Percentiles rank a stretch among this genome's conserved stretches.
Evolutionary conservation across 2,329 filamentous ascomycete genomes (phyloP).

Genomic region (Meredithiella fracta): DNA sequence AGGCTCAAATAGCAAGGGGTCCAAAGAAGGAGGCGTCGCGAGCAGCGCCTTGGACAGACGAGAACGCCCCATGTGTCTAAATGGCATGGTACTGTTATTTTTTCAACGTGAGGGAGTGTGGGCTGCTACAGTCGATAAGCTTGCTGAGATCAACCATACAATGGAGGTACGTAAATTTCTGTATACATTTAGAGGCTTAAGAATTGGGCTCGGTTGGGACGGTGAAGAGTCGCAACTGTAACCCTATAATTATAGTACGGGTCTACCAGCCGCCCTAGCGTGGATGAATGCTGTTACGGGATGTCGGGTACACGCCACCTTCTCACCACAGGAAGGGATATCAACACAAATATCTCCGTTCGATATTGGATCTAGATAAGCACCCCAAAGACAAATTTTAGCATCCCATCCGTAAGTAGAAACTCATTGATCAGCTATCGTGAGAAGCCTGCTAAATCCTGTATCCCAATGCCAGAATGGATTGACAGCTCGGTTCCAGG

Average conservation of each 20-base stretch:
- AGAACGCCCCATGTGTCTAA: constrained; percentile 26
- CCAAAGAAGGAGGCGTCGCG: constrained; percentile 26
- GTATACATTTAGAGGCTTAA: not conserved
- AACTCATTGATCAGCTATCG: too few relatives aligned
- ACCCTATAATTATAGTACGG: not conserved
- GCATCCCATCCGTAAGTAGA: too few relatives aligned
- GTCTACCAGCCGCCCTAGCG: not conserved
- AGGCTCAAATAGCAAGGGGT: constrained; percentile 15
- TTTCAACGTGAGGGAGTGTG: not conserved
- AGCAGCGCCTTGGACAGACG: constrained; percentile 44
- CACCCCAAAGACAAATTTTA: too few relatives aligned
- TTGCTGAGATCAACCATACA: not conserved
- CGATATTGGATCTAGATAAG: too few relatives aligned
- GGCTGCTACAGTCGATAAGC: too few relatives aligned
- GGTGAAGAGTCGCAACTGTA: not conserved
- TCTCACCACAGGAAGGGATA: too few relatives aligned
- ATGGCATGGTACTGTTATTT: constrained; percentile 6
- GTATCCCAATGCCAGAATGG: too few relatives aligned
- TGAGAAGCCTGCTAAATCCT: too few relatives aligned
- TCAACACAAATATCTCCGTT: too few relatives aligned
- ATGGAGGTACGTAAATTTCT: not conserved
- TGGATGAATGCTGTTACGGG: not conserved
- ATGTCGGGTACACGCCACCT: too few relatives aligned
- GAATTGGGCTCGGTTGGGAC: not conserved
- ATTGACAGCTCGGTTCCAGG: too few relatives aligned